Evolutionary conservation across 2,329 filamentous ascomycete genomes (phyloP), one percentile per base, ranked within the genome.

Genomic region (Colletotrichum brevisporum): DNA sequence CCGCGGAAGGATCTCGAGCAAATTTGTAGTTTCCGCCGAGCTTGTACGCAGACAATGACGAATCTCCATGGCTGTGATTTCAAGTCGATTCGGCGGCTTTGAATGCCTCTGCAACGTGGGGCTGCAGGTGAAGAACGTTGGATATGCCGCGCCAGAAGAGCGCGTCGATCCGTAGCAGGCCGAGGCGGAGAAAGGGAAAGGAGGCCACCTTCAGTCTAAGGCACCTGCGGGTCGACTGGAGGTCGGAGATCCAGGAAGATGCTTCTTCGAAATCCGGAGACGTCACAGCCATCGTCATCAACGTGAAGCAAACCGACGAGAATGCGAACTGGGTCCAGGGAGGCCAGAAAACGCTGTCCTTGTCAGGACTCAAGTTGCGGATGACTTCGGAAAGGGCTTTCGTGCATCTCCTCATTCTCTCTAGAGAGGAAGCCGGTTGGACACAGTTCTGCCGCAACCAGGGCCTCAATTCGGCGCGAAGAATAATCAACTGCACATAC

Each of bases 121-220:
- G 53, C 10, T 72, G 51, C n/a, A 74, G 57, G 6, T 69, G 58
- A 15, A 74, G 41, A 2, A 74, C 72, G 5, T 71, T 70, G 12
- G 67, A 52, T 13, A 74, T 60, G 1, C 73, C 72, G 2, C 72
- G 71, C 73, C 72, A 74, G 57, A 74, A 74, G 12, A 74, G 59
- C 2, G 73, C 69, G 51, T 74, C 73, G 13, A 74, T 71, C 13
- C 73, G 58, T 15, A 74, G 61, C 6, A 74, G 39, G 2, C 72
- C 73, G 2, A 74, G 48, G 1, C 72, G 67, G 6, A 74, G 67
- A 4, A 73, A 71, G 1, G 72, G 59, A 6, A 73, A 59, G 9
- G 72, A 73, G 2, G 56, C 67, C 9, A 73, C 68, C 15, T 74
- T 74, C 4, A 73, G 26, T 26, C 72, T 43, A 12, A 74, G 31